Conservation (phyloP, 2,329 filamentous ascomycete species). For the Exserohilum turcica region DNA sequence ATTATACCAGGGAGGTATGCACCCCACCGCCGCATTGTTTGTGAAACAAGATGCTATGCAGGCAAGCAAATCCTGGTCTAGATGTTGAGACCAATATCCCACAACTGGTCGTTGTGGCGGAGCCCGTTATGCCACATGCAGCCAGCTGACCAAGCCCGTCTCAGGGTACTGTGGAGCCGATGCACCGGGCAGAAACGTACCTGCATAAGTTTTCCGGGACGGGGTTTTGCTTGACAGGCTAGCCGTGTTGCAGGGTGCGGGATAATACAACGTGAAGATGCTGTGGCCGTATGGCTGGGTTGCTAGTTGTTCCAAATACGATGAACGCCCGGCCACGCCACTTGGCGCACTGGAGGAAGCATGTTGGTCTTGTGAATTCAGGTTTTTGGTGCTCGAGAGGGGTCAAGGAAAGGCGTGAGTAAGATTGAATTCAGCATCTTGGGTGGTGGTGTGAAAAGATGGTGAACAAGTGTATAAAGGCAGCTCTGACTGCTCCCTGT, state of each 20-base stretch:
- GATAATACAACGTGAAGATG: conserved; percentile 1
- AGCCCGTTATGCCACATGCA: not conserved
- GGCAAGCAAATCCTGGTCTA: not conserved
- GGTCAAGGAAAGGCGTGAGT: not conserved
- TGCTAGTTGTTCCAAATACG: not conserved
- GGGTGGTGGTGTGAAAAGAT: not conserved
- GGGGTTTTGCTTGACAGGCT: too few relatives aligned
- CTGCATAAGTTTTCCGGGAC: too few relatives aligned
- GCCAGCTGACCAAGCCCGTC: not conserved
- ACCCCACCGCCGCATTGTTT: not conserved
- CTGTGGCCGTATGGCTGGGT: not conserved
- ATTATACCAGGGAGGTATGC: not conserved
- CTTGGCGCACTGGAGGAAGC: not conserved
- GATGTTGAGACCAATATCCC: not conserved
- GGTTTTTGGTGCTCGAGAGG: not conserved
- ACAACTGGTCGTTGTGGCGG: not conserved
- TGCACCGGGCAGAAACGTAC: conserved; percentile 1
- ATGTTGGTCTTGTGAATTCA: not conserved
- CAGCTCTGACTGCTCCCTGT: not conserved
- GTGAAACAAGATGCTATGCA: conserved; percentile 1
- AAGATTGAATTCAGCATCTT: too few relatives aligned
- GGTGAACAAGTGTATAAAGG: conserved; percentile 9
- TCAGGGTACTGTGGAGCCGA: not conserved
- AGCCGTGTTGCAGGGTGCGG: not conserved
- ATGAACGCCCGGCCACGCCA: conserved; percentile 1